Base-by-base conservation (phyloP, 257 asterid genomes). In the Solanum clarkiae region DNA sequence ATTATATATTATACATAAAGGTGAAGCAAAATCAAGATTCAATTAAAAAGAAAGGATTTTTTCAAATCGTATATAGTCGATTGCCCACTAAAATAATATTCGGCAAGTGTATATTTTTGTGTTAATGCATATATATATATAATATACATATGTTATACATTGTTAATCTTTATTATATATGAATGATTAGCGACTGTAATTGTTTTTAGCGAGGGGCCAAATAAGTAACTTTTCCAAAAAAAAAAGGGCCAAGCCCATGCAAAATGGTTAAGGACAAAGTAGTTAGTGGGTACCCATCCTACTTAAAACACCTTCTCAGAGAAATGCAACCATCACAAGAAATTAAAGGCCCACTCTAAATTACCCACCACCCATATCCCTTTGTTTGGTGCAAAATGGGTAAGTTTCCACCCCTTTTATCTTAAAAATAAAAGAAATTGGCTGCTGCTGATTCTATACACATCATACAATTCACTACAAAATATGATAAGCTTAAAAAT, bases 221-320 rank as follows among this genome's bases (percentile, higher is more conserved):
- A 68, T 36, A 17, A 0, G 24, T 17, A 69, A 69, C n/a, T 68
- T 32, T 32, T 0, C 14, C 0, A 16, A 29, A 59, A 69, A 69
- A 84, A 40, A 84, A 63, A 85, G 82, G 84, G 70, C n/a, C 42
- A 66, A 62, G 85, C 85, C 85, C 72, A 82, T 44, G 84, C 24
- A 82, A 83, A 66, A 82, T 65, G 88, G 79, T 86, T 56, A 44
- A 86, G 63, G 90, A 90, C 89, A 90, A 87, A 86, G 89, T 87
- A 84, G 87, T 85, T 88, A 84, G 88, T 89, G 93, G 89, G 93
- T 70, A 88, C 86, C 89, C 91, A 87, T 89, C 89, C 44, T 47
- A 91, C 84, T 90, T 86, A 77, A 36, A 36, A 89, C 86, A 86
- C 87, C 70, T 53, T 80, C 13, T 80, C 90, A 87, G 80, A 87